Base-by-base conservation (phyloP, 305 asterid species). In the Plantago coronopus region DNA sequence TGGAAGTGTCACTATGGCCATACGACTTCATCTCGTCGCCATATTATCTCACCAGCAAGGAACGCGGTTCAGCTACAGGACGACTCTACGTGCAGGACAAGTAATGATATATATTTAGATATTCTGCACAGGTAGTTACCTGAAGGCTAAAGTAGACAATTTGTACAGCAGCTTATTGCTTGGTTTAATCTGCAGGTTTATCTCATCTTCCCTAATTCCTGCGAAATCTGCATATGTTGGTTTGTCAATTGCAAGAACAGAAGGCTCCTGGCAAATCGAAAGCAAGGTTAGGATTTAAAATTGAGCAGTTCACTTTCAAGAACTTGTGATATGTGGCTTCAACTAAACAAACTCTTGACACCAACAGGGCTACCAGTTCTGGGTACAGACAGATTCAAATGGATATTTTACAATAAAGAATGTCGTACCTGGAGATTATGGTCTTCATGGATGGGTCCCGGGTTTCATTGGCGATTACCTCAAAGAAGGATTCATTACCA, bases 191-290 rank as follows among this genome's bases (percentile, higher is more conserved):
- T 12, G 37, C 60, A 81, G 85, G 72, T 82, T 60, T 18, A 56
- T 76, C 17, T 79, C 78, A 3, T 73, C 65, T 40, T 72, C 80
- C 12, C 55, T 63, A 7, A 43, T 82, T 34, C 78, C 78, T 25
- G 80, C 85, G 0, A 82, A 79, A 62, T 66, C 70, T 61, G 79
- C 83, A 50, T 74, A 62, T 21, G 48, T 76, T 58, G 85, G 85
- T 47, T 59, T 82, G 65, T 79, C 88, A 63, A 68, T 60, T 25
- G 83, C 85, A 53, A 72, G 34, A 76, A 70, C 79, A 9, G 53
- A 57, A 48, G 85, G 85, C 40, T 74, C 83, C 48, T 81, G 88
- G 85, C 88, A 81, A 69, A 72, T 48, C 47, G 85, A 81, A 66
- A 81, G 88, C 84, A 76, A 81, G 84, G 83, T 78, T 63, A 40